A percentile compares a stretch with the other conserved stretches of the same genome.
Evolutionary conservation across 1,139 yeast species (phyloP).

Genomic region (Sugiyamaella pinicola): DNA sequence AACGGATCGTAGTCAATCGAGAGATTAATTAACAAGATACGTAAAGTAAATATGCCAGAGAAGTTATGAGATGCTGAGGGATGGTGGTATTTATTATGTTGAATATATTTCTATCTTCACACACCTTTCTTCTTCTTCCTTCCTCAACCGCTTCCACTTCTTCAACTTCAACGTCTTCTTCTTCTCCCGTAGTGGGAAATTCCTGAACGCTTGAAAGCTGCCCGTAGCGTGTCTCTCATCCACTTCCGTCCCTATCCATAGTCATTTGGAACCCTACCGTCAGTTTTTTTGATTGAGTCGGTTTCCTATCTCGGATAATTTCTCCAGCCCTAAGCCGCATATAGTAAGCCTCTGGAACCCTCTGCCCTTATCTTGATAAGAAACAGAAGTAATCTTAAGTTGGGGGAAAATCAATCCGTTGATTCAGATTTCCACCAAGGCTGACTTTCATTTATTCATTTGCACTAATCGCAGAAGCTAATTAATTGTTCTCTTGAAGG

Average conservation of each 20-base stretch:
- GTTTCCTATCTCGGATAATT: conserved; percentile 14
- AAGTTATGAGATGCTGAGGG: neutral
- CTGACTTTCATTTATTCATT: too few relatives aligned
- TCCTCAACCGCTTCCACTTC: too few relatives aligned
- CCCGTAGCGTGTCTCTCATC: too few relatives aligned
- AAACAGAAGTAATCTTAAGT: too few relatives aligned
- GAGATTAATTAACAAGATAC: too few relatives aligned
- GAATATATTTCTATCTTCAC: neutral
- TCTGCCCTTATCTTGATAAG: neutral
- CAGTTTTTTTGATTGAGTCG: conserved; percentile 13
- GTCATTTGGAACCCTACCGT: conserved; percentile 1
- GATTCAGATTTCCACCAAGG: too few relatives aligned
- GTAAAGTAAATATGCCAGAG: neutral
- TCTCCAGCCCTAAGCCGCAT: conserved; percentile 12
- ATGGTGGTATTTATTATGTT: neutral
- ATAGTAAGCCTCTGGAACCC: neutral
- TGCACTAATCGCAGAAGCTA: too few relatives aligned
- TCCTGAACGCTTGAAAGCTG: conserved; percentile 5
- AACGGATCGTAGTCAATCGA: neutral
- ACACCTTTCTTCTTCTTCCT: neutral
- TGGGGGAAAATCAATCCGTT: too few relatives aligned
- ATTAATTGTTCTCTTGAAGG: too few relatives aligned
- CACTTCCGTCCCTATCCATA: too few relatives aligned
- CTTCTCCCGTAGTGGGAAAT: conserved; percentile 3
- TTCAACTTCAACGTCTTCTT: neutral